Evolutionary conservation across 257 asterid genomes (phyloP).

Genomic region (Gentiana straminea): DNA sequence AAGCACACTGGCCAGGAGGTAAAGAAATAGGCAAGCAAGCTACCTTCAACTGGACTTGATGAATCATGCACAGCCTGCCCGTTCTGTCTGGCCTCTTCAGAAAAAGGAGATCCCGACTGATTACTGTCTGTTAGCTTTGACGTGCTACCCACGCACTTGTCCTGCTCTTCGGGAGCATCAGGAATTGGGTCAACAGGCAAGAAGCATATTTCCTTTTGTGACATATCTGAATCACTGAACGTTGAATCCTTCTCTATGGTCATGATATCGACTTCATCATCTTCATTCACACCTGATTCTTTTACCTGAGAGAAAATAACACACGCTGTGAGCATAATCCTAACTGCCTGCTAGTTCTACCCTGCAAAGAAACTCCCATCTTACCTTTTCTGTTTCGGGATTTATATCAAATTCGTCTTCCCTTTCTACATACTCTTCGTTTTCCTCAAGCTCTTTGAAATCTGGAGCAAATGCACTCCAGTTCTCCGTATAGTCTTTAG

Average conservation of each 20-base stretch:
- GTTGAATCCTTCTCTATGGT: slow-evolving; percentile 61
- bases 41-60: slow-evolving; percentile 73
- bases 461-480: slow-evolving; percentile 99
- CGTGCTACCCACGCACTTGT: slow-evolving; percentile 37
- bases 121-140: slow-evolving; percentile 56
- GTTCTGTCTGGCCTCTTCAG: slow-evolving; percentile 66
- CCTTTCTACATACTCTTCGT: slow-evolving; percentile 84
- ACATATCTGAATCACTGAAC: slow-evolving; percentile 84
- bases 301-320: slow-evolving; percentile 40
- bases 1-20: neutral
- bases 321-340: slow-evolving; percentile 12
- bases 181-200: slow-evolving; percentile 75
- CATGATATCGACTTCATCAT: slow-evolving; percentile 64
- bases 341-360: slow-evolving; percentile 3
- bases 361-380: neutral
- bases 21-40: neutral
- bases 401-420: slow-evolving; percentile 88
- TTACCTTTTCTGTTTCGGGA: slow-evolving; percentile 64
- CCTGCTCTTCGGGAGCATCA: slow-evolving; percentile 65
- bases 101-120: slow-evolving; percentile 66
- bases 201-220: slow-evolving; percentile 64
- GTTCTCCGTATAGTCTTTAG: slow-evolving; percentile 91
- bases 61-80: slow-evolving; percentile 49
- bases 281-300: slow-evolving; percentile 60
- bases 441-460: slow-evolving; percentile 90